Evolutionary conservation across 2,329 filamentous ascomycete species (phyloP).

Genomic region (Ophiobolus disseminans): DNA sequence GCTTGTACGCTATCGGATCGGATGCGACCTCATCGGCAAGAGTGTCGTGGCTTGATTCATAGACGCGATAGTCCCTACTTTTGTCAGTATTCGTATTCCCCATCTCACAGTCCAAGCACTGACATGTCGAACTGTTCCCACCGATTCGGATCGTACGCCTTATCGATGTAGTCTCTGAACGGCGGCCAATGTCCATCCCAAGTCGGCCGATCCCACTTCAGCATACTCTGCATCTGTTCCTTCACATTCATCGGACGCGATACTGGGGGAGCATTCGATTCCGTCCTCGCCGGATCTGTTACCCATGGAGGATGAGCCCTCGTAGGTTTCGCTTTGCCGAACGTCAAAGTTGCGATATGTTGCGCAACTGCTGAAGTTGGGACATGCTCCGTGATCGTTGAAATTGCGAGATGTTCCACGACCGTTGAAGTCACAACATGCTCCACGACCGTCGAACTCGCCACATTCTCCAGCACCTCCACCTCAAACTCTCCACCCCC

Average conservation of each 20-base stretch:
- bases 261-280: constrained; percentile 20
- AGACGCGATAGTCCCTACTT: constrained; percentile 49
- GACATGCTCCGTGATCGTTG: too few species aligned
- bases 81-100: not conserved
- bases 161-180: constrained; percentile 51
- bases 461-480: not conserved
- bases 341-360: too few species aligned
- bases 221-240: constrained; percentile 51
- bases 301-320: constrained; percentile 34
- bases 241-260: constrained; percentile 34
- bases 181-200: constrained; percentile 54
- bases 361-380: too few species aligned
- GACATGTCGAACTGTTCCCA: constrained; percentile 56
- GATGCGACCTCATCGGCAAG: constrained; percentile 31
- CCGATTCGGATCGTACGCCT: constrained; percentile 56
- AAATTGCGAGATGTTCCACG: too few species aligned
- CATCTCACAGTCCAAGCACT: not conserved
- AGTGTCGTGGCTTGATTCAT: constrained; percentile 44
- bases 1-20: constrained; percentile 67
- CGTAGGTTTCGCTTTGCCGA: constrained; percentile 7
- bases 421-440: too few species aligned
- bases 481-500: constrained; percentile 4
- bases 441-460: constrained; percentile 6
- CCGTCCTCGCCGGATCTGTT: constrained; percentile 25
- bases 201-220: constrained; percentile 51